phyloP scores from a whole-genome alignment of 768 basidiomycete genomes.

The Lactarius sp. region DNA sequence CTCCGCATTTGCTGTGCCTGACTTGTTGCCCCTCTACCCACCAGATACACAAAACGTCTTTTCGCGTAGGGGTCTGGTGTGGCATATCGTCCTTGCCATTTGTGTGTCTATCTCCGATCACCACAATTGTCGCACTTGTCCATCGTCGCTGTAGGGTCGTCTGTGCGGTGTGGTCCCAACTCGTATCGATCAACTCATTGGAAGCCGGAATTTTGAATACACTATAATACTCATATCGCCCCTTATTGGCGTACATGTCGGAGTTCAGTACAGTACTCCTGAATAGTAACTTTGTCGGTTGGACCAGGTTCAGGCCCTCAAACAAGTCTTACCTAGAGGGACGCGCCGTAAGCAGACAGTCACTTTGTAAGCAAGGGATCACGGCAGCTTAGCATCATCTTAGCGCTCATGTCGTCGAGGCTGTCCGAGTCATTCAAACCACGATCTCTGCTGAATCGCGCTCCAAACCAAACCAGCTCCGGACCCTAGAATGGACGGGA shows the following conservation, averaged over 20 bases:
- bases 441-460: neutral
- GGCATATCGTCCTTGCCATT: neutral
- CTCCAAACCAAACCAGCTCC: no score
- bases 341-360: no score
- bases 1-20: neutral
- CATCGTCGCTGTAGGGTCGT: neutral
- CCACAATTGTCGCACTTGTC: neutral
- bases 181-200: neutral
- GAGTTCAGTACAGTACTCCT: neutral
- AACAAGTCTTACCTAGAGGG: no score
- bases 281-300: no score
- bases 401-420: no score
- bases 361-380: no score
- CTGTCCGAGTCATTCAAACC: no score
- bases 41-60: constrained; percentile 54
- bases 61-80: constrained; percentile 33
- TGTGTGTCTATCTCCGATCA: neutral
- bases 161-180: neutral
- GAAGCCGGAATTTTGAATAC: no score
- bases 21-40: neutral
- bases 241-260: neutral
- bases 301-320: no score
- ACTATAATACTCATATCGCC: no score
- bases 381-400: no score
- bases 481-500: neutral